A percentile compares a stretch with the other conserved stretches of the same genome.
These are phyloP conservation scores for Trifolium dubium DNA, from an alignment of 306 rosid genomes.

Conservation along the genomic window DNA sequence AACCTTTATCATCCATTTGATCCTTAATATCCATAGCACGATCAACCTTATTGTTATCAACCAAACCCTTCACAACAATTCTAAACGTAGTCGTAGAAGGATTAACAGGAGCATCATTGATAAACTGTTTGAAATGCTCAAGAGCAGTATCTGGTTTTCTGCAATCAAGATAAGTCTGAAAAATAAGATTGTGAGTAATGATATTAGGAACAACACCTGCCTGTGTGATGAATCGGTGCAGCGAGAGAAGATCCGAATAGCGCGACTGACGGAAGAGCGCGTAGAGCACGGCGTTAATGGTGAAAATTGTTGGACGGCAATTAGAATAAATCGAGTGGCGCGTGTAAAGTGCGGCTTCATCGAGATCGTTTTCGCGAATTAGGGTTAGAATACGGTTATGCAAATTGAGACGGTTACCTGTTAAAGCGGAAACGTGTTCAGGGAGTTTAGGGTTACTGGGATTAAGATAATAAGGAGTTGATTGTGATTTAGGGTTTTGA, in stretches of 20 bases:
- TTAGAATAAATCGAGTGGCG: constrained; percentile 95
- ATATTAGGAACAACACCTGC: constrained; percentile 91
- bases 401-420: constrained; percentile 83
- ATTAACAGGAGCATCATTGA: constrained; percentile 86
- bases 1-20: constrained; percentile 70
- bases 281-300: constrained; percentile 79
- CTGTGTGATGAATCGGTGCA: constrained; percentile 88
- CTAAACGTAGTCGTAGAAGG: constrained; percentile 84
- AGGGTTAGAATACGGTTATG: constrained; percentile 79
- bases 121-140: constrained; percentile 84
- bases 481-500: constrained; percentile 48
- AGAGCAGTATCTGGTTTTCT: constrained; percentile 88
- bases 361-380: constrained; percentile 84
- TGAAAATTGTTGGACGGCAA: constrained; percentile 90
- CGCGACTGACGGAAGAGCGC: constrained; percentile 89
- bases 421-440: constrained; percentile 71
- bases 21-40: constrained; percentile 81
- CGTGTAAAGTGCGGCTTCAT: constrained; percentile 88
- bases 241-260: constrained; percentile 83
- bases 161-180: constrained; percentile 91
- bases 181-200: constrained; percentile 80
- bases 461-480: constrained; percentile 61
- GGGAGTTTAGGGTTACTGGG: constrained; percentile 89
- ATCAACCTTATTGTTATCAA: constrained; percentile 68
- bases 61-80: constrained; percentile 76